A percentile compares a stretch with the other conserved stretches of the same genome.
These are phyloP conservation scores for Nicotiana tomentosiformis DNA, from an alignment of 257 asterid species.

Conservation along the genomic window DNA sequence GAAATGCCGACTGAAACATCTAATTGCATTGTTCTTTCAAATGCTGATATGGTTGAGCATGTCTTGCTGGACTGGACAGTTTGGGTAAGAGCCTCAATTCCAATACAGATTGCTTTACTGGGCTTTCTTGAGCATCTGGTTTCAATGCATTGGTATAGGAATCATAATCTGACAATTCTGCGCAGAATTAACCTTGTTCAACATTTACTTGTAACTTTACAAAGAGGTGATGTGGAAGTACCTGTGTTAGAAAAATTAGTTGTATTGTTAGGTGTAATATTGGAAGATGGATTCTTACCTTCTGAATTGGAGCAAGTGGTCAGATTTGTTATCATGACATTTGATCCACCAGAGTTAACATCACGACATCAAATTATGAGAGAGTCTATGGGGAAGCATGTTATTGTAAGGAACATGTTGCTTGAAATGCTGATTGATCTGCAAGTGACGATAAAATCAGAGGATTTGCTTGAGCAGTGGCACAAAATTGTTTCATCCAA, in stretches of 20 bases:
- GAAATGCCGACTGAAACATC: constrained; percentile 77
- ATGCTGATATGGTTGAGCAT: constrained; percentile 99
- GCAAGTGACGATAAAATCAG: constrained; percentile 89
- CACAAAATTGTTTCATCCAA: constrained; percentile 95
- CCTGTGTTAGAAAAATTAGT: constrained; percentile 89
- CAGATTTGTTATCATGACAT: constrained; percentile 93
- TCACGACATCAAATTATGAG: constrained; percentile 60
- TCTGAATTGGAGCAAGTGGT: constrained; percentile 97
- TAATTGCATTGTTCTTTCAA: constrained; percentile 91
- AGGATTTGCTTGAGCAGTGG: constrained; percentile 99
- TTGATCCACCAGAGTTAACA: constrained; percentile 81
- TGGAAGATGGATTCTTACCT: constrained; percentile 96
- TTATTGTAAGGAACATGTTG: constrained; percentile 94
- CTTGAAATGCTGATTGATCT: constrained; percentile 99
- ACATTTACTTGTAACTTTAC: constrained; percentile 89
- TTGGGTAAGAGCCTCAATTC: constrained; percentile 87
- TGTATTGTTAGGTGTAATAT: constrained; percentile 81
- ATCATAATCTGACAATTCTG: constrained; percentile 91
- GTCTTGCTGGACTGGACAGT: constrained; percentile 98
- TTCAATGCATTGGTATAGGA: constrained; percentile 99
- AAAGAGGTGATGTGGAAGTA: constrained; percentile 99
- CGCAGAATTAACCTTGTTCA: constrained; percentile 97
- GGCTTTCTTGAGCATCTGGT: constrained; percentile 98
- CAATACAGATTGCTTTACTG: constrained; percentile 79
- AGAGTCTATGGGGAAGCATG: constrained; percentile 96